These are phyloP conservation scores for Pythium aphanidermatum DNA, from an alignment of 352 stramenopile genomes.

Conservation along the genomic window DNA sequence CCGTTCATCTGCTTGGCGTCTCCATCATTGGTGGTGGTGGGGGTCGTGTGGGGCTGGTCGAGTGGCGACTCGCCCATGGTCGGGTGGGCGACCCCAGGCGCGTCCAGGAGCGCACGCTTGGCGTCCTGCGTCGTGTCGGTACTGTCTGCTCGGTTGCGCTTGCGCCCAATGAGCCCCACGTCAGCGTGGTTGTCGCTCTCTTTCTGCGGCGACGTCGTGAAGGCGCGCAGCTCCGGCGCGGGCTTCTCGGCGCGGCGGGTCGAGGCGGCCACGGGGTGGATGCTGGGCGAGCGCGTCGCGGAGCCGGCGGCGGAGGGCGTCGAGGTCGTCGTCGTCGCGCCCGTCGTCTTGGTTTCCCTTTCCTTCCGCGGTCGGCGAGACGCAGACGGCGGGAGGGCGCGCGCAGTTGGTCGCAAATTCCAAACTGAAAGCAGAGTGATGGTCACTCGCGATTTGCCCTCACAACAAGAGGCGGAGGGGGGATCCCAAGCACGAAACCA, in stretches of 20 bases:
- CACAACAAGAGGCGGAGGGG: constrained; percentile 10
- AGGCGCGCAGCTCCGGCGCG: not conserved
- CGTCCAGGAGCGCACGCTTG: not conserved
- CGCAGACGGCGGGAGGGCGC: constrained; percentile 2
- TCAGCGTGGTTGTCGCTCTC: constrained; percentile 10
- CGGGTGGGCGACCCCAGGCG: not conserved
- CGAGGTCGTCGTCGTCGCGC: not conserved
- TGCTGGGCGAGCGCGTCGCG: constrained; percentile 3
- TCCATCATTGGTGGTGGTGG: constrained; percentile 3
- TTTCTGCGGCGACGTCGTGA: constrained; percentile 12
- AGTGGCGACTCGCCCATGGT: constrained; percentile 14
- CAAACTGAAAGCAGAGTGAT: constrained; percentile 28
- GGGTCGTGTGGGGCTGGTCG: constrained; percentile 1
- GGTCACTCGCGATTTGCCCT: constrained; percentile 16
- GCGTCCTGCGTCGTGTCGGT: constrained; percentile 4
- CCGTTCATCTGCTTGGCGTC: constrained; percentile 1
- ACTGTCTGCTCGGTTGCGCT: constrained; percentile 12
- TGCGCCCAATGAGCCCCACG: constrained; percentile 11
- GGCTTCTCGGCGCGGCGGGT: constrained; percentile 12
- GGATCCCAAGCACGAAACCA: constrained; percentile 2
- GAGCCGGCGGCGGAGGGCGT: not conserved
- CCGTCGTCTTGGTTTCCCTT: constrained; percentile 8
- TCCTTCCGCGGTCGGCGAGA: constrained; percentile 4
- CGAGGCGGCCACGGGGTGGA: constrained; percentile 14
- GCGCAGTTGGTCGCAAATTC: constrained; percentile 24